These are phyloP conservation scores for Fusarium continuum DNA, from an alignment of 2,329 filamentous ascomycete genomes.

Conservation along the genomic window DNA sequence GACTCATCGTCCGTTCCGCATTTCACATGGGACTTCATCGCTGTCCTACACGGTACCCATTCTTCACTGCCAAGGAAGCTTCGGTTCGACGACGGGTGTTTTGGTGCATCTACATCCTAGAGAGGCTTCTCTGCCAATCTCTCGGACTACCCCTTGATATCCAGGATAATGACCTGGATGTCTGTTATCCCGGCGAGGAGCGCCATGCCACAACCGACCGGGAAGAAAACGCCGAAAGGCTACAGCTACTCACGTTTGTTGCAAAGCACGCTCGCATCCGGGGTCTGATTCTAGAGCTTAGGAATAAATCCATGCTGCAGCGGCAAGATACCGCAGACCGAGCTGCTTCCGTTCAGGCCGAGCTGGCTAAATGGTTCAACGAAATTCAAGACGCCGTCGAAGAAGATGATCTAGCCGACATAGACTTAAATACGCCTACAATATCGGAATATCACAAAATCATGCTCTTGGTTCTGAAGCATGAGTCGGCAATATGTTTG, in stretches of 20 bases:
- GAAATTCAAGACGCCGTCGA: constrained; percentile 60
- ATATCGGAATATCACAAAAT: constrained; percentile 51
- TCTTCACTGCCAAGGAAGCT: constrained; percentile 58
- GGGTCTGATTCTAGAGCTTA: constrained; percentile 61
- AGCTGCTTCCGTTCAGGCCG: constrained; percentile 57
- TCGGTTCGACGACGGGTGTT: constrained; percentile 62
- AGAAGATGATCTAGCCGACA: constrained; percentile 42
- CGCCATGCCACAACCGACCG: constrained; percentile 46
- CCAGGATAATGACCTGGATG: constrained; percentile 66
- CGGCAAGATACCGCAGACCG: constrained; percentile 54
- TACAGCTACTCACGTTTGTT: constrained; percentile 52
- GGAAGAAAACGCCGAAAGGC: constrained; percentile 37
- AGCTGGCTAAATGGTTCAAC: constrained; percentile 62
- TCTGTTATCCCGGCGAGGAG: constrained; percentile 63
- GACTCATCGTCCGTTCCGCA: constrained; percentile 63
- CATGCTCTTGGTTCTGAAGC: constrained; percentile 55
- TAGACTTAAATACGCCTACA: not conserved
- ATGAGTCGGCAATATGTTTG: constrained; percentile 61
- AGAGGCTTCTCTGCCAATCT: constrained; percentile 64
- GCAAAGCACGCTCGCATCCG: constrained; percentile 59
- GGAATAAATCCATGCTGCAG: constrained; percentile 60
- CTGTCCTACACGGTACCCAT: constrained; percentile 61
- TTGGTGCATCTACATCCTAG: constrained; percentile 65
- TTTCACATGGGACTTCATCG: constrained; percentile 68
- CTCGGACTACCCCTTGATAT: constrained; percentile 64